Evolutionary conservation across 768 basidiomycete species (phyloP).

Genomic region (Termitomyces sp.): DNA sequence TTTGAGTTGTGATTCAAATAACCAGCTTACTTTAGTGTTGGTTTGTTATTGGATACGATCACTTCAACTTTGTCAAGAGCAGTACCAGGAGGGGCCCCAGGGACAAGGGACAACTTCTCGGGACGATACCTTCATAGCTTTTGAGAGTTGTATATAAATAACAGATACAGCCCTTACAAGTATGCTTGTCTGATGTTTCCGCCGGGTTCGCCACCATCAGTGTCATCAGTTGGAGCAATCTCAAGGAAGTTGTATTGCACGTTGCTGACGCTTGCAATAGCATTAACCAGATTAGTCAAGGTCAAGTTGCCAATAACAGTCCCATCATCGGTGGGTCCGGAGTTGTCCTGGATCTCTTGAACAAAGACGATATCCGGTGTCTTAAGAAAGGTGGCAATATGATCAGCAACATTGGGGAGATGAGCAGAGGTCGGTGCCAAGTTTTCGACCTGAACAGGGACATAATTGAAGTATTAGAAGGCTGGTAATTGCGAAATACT

Average conservation of each 20-base stretch:
- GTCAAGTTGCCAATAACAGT: slow-evolving; percentile 49
- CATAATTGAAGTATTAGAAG: neutral
- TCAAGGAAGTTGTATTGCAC: slow-evolving; percentile 44
- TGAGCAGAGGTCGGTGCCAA: slow-evolving; percentile 43
- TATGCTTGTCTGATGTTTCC: slow-evolving; percentile 60
- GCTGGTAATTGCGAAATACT: slow-evolving; percentile 4
- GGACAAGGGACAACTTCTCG: slow-evolving; percentile 41
- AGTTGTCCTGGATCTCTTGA: slow-evolving; percentile 62
- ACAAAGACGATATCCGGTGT: slow-evolving; percentile 57
- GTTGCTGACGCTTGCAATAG: slow-evolving; percentile 37
- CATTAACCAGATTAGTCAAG: slow-evolving; percentile 39
- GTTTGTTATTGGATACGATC: slow-evolving; percentile 21
- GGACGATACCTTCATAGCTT: slow-evolving; percentile 33
- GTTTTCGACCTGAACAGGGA: slow-evolving; percentile 52
- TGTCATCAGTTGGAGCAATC: slow-evolving; percentile 44
- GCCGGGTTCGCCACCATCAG: slow-evolving; percentile 58
- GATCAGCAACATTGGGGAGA: slow-evolving; percentile 42
- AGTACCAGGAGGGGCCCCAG: slow-evolving; percentile 41
- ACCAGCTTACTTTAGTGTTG: slow-evolving; percentile 35
- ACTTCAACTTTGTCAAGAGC: slow-evolving; percentile 39
- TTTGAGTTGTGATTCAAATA: neutral
- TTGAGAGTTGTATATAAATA: neutral
- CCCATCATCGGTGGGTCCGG: slow-evolving; percentile 46
- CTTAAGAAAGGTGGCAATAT: slow-evolving; percentile 42
- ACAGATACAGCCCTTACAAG: slow-evolving; percentile 29